A percentile compares a stretch with the other conserved stretches of the same genome.
These are phyloP conservation scores for Abortiporus biennis DNA, from an alignment of 1,284 basidiomycete genomes.

Conservation along the genomic window DNA sequence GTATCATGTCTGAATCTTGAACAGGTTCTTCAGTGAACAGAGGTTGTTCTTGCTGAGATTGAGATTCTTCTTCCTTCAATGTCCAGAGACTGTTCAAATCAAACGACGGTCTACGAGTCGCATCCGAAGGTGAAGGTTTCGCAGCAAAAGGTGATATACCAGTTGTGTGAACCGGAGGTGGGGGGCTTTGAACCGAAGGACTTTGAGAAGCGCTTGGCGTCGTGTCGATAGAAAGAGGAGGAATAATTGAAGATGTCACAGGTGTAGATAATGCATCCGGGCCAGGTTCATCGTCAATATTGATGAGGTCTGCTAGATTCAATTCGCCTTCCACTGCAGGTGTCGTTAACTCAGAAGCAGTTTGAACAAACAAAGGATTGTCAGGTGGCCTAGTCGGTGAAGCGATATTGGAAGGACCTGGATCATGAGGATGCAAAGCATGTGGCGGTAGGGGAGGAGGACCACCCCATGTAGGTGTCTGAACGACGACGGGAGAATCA, in stretches of 20 bases:
- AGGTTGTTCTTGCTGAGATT: no score
- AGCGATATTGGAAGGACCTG: slow-evolving; percentile 15
- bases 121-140: slow-evolving; percentile 34
- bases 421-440: slow-evolving; percentile 21
- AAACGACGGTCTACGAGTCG: slow-evolving; percentile 45
- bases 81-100: slow-evolving; percentile 69
- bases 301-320: slow-evolving; percentile 70
- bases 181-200: slow-evolving; percentile 10
- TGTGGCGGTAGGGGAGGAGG: slow-evolving; percentile 50
- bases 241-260: slow-evolving; percentile 8
- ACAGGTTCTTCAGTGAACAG: not conserved
- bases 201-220: not conserved
- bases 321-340: slow-evolving; percentile 49
- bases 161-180: slow-evolving; percentile 19
- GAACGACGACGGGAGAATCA: slow-evolving; percentile 50
- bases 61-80: slow-evolving; percentile 11
- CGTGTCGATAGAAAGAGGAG: slow-evolving; percentile 5
- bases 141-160: slow-evolving; percentile 48
- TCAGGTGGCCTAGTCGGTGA: slow-evolving; percentile 27
- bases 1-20: slow-evolving; percentile 15
- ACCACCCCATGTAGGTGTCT: slow-evolving; percentile 48
- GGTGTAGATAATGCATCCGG: slow-evolving; percentile 18
- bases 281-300: slow-evolving; percentile 63
- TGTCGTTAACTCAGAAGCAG: slow-evolving; percentile 33
- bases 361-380: slow-evolving; percentile 35